Base-by-base conservation (phyloP, 176 grass and related monocot genomes). In the Aegilops umbellulata region DNA sequence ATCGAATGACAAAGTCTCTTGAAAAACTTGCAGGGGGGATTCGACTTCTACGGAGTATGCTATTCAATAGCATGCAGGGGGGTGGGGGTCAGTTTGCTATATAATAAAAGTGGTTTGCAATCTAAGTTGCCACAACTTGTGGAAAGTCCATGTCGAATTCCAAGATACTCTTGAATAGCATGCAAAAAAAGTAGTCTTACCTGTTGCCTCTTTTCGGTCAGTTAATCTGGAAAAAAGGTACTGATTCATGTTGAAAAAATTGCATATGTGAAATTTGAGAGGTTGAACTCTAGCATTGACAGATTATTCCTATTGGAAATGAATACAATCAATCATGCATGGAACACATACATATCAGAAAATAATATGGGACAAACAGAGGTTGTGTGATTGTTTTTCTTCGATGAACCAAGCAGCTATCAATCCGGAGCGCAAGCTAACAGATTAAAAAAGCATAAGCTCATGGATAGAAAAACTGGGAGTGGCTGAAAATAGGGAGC, bases 141-240 rank as follows among this genome's bases (percentile, higher is more conserved):
- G 63, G 9, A 64, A 23, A 63, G 1, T 38, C 41, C 10, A 44
- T 44, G 41, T 44, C 10, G 41, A 44, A 12, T 44, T 44, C 41
- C 10, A 44, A 3, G 41, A 44, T 44, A 44, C 41, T 44, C 41
- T 44, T 44, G 2, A 44, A 44, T 44, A 44, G 41, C 41, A 44
- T 44, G 41, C 10, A 44, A 44, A 44, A 44, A 41, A 11, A 41
- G 10, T 44, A 44, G 10, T 12, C 41, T 39, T 93, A 98, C 93
- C 93, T 91, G 80, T 39, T 93, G 93, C 77, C 79, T 89, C 31
- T 83, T 90, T 85, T 93, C 90, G 65, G 88, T 93, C 46, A 98
- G 88, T 85, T 98, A 93, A 65, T 94, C 86, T 76, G 93, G 8
- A 38, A 38, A 38, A 38, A 38, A 38, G 7, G 36, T 38, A 38